phyloP scores from a whole-genome alignment of 768 basidiomycete species.

The Cystofilobasidium bisporidii region DNA sequence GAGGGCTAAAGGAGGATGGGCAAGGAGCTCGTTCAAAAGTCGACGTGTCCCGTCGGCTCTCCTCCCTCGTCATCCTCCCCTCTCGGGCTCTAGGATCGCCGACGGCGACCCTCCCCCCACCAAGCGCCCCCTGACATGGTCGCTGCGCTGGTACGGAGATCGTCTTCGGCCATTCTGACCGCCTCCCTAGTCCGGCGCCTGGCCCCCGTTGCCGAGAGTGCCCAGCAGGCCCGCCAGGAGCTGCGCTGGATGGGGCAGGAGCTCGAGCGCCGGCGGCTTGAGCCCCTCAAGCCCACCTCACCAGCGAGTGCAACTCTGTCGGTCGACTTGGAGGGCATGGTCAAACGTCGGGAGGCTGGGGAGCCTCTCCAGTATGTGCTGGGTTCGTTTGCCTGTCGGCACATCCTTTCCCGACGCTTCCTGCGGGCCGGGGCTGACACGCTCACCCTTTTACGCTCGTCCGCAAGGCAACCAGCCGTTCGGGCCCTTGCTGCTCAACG shows the following conservation, averaged over 20 bases:
- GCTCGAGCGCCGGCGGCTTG: not conserved
- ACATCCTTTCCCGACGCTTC: no score
- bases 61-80: no score
- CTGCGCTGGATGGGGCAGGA: conserved; percentile 24
- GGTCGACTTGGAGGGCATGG: conserved; percentile 40
- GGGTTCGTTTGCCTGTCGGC: conserved; percentile 45
- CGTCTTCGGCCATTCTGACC: not conserved
- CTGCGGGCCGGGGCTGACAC: no score
- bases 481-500: conserved; percentile 64
- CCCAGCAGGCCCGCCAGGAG: conserved; percentile 2
- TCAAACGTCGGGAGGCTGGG: conserved; percentile 53
- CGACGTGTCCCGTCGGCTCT: no score
- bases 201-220: not conserved
- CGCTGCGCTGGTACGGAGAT: not conserved
- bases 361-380: conserved; percentile 88
- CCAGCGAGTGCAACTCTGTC: no score
- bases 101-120: not conserved
- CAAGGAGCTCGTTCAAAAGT: no score
- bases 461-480: conserved; percentile 69
- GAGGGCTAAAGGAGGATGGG: no score
- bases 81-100: not conserved
- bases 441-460: no score
- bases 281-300: no score
- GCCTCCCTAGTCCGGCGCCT: not conserved
- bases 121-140: not conserved